Percentiles rank a stretch among this genome's conserved stretches.
Evolutionary conservation across 768 basidiomycete species (phyloP).

Genomic region (Xanthoconium stramineum): DNA sequence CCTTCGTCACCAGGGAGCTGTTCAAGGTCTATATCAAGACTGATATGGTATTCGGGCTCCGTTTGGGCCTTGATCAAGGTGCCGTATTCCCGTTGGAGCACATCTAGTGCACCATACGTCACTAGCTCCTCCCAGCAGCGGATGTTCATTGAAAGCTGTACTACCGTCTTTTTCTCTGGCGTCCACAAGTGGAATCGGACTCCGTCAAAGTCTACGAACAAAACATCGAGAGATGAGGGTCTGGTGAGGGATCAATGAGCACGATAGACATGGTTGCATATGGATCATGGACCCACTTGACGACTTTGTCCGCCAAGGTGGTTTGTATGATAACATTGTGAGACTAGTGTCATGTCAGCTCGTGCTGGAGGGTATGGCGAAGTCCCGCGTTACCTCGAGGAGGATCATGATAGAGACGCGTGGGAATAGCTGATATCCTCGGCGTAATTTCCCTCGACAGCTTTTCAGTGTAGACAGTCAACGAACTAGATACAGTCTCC

Average conservation of each 20-base stretch:
- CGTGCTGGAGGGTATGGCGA: not conserved
- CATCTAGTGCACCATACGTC: slow-evolving; percentile 76
- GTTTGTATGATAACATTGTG: slow-evolving; percentile 93
- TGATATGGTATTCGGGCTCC: slow-evolving; percentile 89
- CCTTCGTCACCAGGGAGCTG: slow-evolving; percentile 78
- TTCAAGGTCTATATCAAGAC: slow-evolving; percentile 83
- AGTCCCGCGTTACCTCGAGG: slow-evolving; percentile 57
- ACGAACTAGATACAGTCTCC: slow-evolving; percentile 6
- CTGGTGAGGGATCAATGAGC: slow-evolving; percentile 41
- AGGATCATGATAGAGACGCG: slow-evolving; percentile 62
- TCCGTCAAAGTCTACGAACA: slow-evolving; percentile 97
- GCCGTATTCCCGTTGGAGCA: slow-evolving; percentile 83
- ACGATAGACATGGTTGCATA: slow-evolving; percentile 1
- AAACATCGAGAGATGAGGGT: slow-evolving; percentile 87
- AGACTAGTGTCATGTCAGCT: slow-evolving; percentile 46
- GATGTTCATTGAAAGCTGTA: slow-evolving; percentile 94
- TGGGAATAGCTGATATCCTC: slow-evolving; percentile 27
- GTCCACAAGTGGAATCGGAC: slow-evolving; percentile 93
- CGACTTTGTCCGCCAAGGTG: slow-evolving; percentile 80
- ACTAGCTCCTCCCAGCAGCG: slow-evolving; percentile 96
- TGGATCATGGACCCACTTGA: slow-evolving; percentile 55
- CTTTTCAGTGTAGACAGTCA: slow-evolving; percentile 14
- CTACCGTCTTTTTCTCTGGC: slow-evolving; percentile 73
- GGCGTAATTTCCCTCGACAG: slow-evolving; percentile 22
- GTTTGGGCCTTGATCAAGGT: slow-evolving; percentile 58